Conservation (phyloP, 2,329 filamentous ascomycete species). For the Phymatotrichopsis omnivora region DNA sequence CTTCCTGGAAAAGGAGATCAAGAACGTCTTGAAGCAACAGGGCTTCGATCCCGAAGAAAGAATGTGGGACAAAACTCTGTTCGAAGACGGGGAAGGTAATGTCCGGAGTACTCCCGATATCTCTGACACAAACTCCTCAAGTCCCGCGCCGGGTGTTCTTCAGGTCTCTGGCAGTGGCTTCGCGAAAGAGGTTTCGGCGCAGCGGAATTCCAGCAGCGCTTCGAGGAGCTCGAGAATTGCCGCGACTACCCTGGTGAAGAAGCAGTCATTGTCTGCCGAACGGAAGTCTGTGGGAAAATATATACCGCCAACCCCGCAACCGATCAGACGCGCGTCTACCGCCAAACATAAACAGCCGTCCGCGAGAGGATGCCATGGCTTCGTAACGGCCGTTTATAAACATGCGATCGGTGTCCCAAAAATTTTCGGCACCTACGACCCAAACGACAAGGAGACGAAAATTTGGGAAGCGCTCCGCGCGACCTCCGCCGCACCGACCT, state of each 20-base stretch:
- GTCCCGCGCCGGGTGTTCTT: conserved; percentile 5
- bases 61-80: conserved; percentile 76
- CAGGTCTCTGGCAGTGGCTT: conserved; percentile 10
- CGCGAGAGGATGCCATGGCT: conserved; percentile 9
- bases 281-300: background rate
- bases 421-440: conserved; percentile 14
- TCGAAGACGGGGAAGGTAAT: conserved; percentile 46
- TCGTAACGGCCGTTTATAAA: conserved; percentile 20
- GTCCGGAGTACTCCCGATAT: background rate
- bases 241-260: background rate
- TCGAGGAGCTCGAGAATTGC: background rate
- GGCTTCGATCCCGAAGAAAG: conserved; percentile 44
- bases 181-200: background rate
- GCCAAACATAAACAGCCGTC: background rate
- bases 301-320: background rate
- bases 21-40: conserved; percentile 31
- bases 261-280: background rate
- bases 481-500: conserved; percentile 30
- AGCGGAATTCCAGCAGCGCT: background rate
- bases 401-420: conserved; percentile 20
- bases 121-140: conserved; percentile 6
- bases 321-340: background rate
- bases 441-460: conserved; percentile 18
- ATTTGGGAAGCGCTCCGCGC: conserved; percentile 32
- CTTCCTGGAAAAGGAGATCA: conserved; percentile 84